Conservation (phyloP, 495 filamentous ascomycete species). For the Xylaria nigripes region DNA sequence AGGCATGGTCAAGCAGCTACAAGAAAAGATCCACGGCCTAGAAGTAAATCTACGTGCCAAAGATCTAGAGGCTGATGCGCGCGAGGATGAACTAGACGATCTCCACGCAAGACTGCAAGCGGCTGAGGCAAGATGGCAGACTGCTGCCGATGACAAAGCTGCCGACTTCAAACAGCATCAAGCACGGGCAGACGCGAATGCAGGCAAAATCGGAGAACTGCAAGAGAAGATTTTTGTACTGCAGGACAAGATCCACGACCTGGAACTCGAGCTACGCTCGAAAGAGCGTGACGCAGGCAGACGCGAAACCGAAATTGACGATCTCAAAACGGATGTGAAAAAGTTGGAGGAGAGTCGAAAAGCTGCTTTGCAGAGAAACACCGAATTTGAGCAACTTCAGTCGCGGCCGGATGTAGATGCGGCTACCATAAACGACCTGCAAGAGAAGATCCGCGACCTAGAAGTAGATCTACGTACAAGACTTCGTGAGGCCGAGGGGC, state of each 20-base stretch:
- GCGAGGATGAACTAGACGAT: conserved; percentile 35
- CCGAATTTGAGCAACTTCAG: conserved; percentile 13
- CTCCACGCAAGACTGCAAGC: conserved; percentile 16
- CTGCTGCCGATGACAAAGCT: not conserved
- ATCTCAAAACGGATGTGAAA: conserved; percentile 34
- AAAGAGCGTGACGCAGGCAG: conserved; percentile 14
- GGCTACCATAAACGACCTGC: no score
- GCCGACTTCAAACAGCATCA: not conserved
- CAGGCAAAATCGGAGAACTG: not conserved
- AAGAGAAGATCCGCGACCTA: no score
- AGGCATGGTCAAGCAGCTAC: not conserved
- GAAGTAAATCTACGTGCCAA: not conserved
- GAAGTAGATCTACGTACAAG: no score
- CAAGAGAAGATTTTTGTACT: not conserved
- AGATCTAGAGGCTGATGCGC: conserved; percentile 14
- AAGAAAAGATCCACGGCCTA: not conserved
- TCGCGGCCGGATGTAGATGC: conserved; percentile 51
- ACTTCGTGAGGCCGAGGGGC: conserved; percentile 22
- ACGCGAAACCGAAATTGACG: conserved; percentile 49
- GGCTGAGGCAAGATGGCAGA: not conserved
- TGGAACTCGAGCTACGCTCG: conserved; percentile 26
- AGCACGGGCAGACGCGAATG: not conserved
- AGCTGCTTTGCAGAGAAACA: not conserved
- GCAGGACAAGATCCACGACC: conserved; percentile 17
- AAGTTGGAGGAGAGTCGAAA: not conserved